Evolutionary conservation across 2,329 filamentous ascomycete genomes (phyloP).

Genomic region (Fusarium citri): DNA sequence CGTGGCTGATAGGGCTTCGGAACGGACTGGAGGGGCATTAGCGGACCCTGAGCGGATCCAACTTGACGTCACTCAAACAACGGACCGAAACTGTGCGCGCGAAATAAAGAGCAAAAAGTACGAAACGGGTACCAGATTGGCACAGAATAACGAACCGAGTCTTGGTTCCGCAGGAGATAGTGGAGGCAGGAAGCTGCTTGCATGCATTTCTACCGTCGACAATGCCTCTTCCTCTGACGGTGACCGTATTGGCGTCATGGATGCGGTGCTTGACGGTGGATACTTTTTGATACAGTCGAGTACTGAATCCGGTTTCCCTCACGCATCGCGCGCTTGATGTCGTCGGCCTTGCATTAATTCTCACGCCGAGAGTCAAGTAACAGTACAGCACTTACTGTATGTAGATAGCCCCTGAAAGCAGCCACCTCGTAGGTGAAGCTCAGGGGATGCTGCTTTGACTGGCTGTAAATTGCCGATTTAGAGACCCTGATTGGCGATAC

Average conservation of each 20-base stretch:
- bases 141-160: conserved; percentile 24
- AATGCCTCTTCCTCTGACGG: conserved; percentile 33
- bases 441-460: conserved; percentile 23
- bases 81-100: conserved; percentile 38
- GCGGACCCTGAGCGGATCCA: conserved; percentile 33
- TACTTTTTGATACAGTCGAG: conserved; percentile 9
- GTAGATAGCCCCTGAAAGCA: conserved; percentile 5
- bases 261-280: conserved; percentile 32
- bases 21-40: conserved; percentile 29
- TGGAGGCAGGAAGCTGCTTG: conserved; percentile 15
- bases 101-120: conserved; percentile 4
- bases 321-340: conserved; percentile 30
- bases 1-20: conserved; percentile 48
- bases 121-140: conserved; percentile 23
- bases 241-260: conserved; percentile 41
- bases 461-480: conserved; percentile 29
- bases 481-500: conserved; percentile 35
- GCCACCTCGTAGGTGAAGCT: conserved; percentile 1
- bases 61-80: conserved; percentile 48
- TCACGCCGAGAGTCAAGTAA: conserved; percentile 13
- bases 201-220: conserved; percentile 33
- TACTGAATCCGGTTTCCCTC: conserved; percentile 28
- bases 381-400: background rate
- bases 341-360: conserved; percentile 30
- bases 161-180: conserved; percentile 16